A percentile compares a stretch with the other conserved stretches of the same genome.
Evolutionary conservation across 2,329 filamentous ascomycete genomes (phyloP).

Genomic region (Botrytis porri): DNA sequence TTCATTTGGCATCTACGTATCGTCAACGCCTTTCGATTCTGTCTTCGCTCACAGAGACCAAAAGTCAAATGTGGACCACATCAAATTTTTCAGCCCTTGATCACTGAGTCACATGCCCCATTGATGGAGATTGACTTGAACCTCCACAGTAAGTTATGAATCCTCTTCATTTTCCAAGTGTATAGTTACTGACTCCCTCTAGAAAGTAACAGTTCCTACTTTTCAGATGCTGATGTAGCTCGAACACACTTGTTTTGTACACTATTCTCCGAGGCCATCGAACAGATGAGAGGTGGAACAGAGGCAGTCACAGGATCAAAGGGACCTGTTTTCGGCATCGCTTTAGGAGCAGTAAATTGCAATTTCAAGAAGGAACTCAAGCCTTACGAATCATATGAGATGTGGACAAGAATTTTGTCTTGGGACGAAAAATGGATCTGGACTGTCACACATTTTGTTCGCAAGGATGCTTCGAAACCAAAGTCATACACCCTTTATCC

Average conservation of each 20-base stretch:
- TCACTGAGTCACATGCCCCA: conserved; percentile 59
- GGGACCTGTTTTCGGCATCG: conserved; percentile 37
- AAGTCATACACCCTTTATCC: conserved; percentile 38
- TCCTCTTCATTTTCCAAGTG: too few species aligned
- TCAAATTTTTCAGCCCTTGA: conserved; percentile 61
- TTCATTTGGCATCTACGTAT: conserved; percentile 59
- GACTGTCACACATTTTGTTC: conserved; percentile 52
- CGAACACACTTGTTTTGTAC: conserved; percentile 62
- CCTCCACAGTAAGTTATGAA: conserved; percentile 49
- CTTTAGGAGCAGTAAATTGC: conserved; percentile 55
- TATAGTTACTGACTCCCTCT: not conserved
- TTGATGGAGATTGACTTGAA: conserved; percentile 70
- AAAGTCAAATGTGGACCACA: conserved; percentile 44
- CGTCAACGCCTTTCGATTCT: conserved; percentile 44
- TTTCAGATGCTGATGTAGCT: conserved; percentile 65
- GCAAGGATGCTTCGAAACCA: conserved; percentile 40
- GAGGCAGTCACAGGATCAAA: conserved; percentile 35
- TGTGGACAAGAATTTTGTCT: conserved; percentile 66
- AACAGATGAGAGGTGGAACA: conserved; percentile 38
- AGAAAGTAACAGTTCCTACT: conserved; percentile 67
- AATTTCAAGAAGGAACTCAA: conserved; percentile 69
- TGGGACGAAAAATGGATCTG: conserved; percentile 85
- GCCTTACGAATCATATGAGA: conserved; percentile 66
- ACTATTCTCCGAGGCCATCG: conserved; percentile 40
- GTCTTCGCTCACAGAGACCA: conserved; percentile 45